Evolutionary conservation across 2,329 filamentous ascomycete species (phyloP), one percentile per base, ranked within the genome.

Genomic region (Fusarium sp.): DNA sequence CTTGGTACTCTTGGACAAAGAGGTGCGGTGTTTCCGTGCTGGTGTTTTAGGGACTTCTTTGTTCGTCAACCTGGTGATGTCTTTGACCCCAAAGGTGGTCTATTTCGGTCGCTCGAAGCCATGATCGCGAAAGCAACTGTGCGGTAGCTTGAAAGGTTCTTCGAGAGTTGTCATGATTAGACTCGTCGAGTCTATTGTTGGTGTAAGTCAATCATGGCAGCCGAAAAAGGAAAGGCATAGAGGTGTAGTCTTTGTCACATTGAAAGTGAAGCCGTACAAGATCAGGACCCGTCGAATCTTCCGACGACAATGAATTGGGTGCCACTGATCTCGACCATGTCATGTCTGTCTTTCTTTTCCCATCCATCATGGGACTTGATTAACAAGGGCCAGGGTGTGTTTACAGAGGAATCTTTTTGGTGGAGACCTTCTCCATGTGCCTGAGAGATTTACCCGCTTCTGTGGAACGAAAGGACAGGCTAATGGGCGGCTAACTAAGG

Each of bases 381-480:
- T 27, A 44, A 53, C 44, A 51, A 45, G 61, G 41, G 40, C 32
- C 45, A 56, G 56, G 62, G 43, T 43, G 61, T 40, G 61, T 57
- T 63, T 63, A 38, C 43, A 56, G 58, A 63, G 48, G 22, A 62
- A 62, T 29, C 44, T 63, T 48, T 63, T 30, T 32, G 34, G 62
- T 64, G 62, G 59, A 27, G 59, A 54, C 12, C 22, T 20, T 25
- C 56, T 66, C 43, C 32, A 47, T 44, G 56, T 67, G 55, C 63
- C 63, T 73, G 62, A 47, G 55, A 64, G 72, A 72, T 41, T 73
- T 75, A 75, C 52, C 72, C 72, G 73, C 60, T 56, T 27, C 38
- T 67, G 65, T 74, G 72, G 72, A 63, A 71, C 65, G 55, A 71
- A 71, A 49, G 62, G 45, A 66, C 59, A 67, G 71, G 63, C 70